Base-by-base conservation (phyloP, 371 early-diverging fungal species). In the Cokeromyces recurvatus region DNA sequence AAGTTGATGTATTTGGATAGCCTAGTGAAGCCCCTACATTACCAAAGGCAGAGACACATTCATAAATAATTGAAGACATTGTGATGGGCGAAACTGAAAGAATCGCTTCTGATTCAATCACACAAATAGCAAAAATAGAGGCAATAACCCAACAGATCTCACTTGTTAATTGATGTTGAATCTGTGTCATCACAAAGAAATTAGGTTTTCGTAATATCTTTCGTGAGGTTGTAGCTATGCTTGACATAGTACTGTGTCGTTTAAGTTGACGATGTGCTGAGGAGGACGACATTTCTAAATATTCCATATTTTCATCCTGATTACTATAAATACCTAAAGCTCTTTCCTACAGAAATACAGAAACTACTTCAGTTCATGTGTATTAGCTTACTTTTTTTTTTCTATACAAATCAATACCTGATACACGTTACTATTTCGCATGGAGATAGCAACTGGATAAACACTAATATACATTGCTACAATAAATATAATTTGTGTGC, bases 11-110 rank as follows among this genome's bases (percentile, higher is more conserved):
- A 12, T 51, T 38, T 5, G 75, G 71, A 47, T 62, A 74, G 5
- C 75, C 75, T 8, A 35, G 46, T 2, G 68, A 66, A 0, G 68
- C 66, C 19, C 75, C 75, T 4, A 71, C 67, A 35, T 68, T 71
- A 16, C 62, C 71, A 57, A 71, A 74, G 1, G 71, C 75, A 14
- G 69, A 68, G 17, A 74, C 75, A 27, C 71, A 74, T 40, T 74
- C 75, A 22, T 68, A 74, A n/a, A 74, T 68, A 0, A 74, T 44
- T 2, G 65, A 51, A 16, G 49, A 35, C 12, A 71, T 51, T 2
- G 75, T 68, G 29, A 71, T 59, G n/a, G 71, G 66, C 0, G 71
- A 60, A 0, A 62, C 46, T 2, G 62, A 45, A 56, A 71, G 59
- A 34, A 71, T 66, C 3, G 43, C 37, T 15, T 50, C 51, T 3